A percentile compares a stretch with the other conserved stretches of the same genome.
Conservation (phyloP, 805 yeast species). For the Nakazawaea laoshanensis region DNA sequence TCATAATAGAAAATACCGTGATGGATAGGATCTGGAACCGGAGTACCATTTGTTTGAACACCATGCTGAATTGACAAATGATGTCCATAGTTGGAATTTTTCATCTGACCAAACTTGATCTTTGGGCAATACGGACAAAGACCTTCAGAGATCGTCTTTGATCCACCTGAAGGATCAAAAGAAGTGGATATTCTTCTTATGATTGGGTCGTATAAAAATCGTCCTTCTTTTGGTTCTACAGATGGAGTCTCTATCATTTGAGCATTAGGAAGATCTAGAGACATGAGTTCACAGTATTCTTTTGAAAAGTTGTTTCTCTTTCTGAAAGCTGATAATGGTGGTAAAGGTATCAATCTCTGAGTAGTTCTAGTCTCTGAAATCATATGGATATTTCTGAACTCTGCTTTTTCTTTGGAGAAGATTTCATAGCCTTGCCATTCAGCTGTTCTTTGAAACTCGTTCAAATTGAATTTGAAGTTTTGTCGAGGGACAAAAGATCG, state of each 20-base stretch:
- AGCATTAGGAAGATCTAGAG: background rate
- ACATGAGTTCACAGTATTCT: background rate
- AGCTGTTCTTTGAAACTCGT: no score
- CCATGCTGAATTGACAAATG: conserved; percentile 24
- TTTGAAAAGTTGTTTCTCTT: background rate
- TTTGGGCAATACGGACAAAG: conserved; percentile 10
- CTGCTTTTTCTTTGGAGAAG: background rate
- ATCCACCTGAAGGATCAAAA: background rate
- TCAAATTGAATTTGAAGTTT: no score
- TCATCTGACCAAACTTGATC: conserved; percentile 17
- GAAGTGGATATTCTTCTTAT: conserved; percentile 1
- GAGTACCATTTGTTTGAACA: conserved; percentile 20
- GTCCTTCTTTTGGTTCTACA: background rate
- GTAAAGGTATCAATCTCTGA: background rate
- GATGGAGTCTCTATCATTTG: no score
- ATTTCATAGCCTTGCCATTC: background rate
- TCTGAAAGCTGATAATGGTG: background rate
- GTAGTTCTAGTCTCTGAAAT: background rate
- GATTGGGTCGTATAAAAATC: conserved; percentile 3
- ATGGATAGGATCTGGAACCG: conserved; percentile 17
- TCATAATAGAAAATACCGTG: conserved; percentile 8
- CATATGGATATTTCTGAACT: background rate
- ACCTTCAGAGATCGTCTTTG: conserved; percentile 4
- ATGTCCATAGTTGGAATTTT: conserved; percentile 22
- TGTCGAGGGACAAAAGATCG: no score